A percentile compares a stretch with the other conserved stretches of the same genome.
Evolutionary conservation across 2,329 filamentous ascomycete species (phyloP).

Genomic region (Curvularia verruculosa): DNA sequence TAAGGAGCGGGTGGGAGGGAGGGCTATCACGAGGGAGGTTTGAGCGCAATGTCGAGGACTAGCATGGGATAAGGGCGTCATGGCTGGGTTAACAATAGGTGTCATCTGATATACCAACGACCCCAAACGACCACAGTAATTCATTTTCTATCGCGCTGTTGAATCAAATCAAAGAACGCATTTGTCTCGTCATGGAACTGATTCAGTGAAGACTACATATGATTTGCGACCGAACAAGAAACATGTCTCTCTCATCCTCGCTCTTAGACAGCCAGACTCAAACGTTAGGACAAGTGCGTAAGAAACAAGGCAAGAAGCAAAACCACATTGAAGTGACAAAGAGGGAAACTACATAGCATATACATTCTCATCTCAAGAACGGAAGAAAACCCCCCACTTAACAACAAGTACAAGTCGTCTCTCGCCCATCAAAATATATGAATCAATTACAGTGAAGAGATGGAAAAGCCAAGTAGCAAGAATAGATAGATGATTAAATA

Average conservation of each 20-base stretch:
- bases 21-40: conserved; percentile 7
- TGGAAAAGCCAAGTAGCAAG: background rate
- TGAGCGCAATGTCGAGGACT: conserved; percentile 12
- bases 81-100: conserved; percentile 19
- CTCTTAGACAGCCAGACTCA: too few relatives aligned
- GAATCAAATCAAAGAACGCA: background rate
- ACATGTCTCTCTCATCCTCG: background rate
- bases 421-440: too few relatives aligned
- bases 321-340: too few relatives aligned
- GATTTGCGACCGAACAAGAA: background rate
- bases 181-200: background rate
- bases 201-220: background rate
- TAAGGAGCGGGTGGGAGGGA: too few relatives aligned
- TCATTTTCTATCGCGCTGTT: background rate
- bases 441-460: too few relatives aligned
- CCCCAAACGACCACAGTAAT: conserved; percentile 3
- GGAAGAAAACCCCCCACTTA: too few relatives aligned
- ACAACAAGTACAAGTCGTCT: too few relatives aligned
- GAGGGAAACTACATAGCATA: too few relatives aligned
- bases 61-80: conserved; percentile 32
- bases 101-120: conserved; percentile 15
- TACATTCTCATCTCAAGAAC: too few relatives aligned
- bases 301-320: too few relatives aligned
- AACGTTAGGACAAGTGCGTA: too few relatives aligned
- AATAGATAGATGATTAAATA: background rate